Conservation (phyloP, 371 early-diverging fungal genomes). For the Mucor circinelloides region DNA sequence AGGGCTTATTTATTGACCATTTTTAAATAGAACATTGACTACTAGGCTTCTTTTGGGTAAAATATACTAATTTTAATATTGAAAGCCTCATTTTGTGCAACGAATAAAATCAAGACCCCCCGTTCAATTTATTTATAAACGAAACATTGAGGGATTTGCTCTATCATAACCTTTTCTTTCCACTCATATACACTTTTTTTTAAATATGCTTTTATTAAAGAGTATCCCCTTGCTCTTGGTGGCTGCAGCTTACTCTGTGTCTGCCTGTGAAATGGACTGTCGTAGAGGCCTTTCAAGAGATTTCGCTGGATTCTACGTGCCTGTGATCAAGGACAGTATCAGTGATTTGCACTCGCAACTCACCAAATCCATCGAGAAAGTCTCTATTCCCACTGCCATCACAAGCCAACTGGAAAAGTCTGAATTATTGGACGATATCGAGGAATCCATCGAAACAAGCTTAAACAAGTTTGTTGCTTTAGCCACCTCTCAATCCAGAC, state of each 20-base stretch:
- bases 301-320: constrained; percentile 55
- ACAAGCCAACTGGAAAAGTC: constrained; percentile 32
- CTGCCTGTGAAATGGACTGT: constrained; percentile 63
- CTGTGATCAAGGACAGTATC: constrained; percentile 36
- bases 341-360: constrained; percentile 32
- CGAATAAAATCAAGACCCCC: not conserved
- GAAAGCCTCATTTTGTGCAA: constrained; percentile 13
- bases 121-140: not conserved
- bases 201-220: constrained; percentile 7
- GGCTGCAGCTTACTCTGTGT: constrained; percentile 14
- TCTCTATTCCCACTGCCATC: constrained; percentile 31
- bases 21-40: constrained; percentile 15
- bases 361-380: constrained; percentile 26
- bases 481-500: constrained; percentile 25
- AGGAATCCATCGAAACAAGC: constrained; percentile 15
- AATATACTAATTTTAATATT: not conserved
- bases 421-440: constrained; percentile 37
- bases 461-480: constrained; percentile 23
- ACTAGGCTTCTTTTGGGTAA: not conserved
- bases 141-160: not conserved
- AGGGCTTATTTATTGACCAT: not conserved
- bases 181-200: not conserved
- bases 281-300: constrained; percentile 54
- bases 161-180: not conserved
- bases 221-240: constrained; percentile 2